Base-by-base conservation (phyloP, 768 basidiomycete genomes). In the Cantharellus anzutake region DNA sequence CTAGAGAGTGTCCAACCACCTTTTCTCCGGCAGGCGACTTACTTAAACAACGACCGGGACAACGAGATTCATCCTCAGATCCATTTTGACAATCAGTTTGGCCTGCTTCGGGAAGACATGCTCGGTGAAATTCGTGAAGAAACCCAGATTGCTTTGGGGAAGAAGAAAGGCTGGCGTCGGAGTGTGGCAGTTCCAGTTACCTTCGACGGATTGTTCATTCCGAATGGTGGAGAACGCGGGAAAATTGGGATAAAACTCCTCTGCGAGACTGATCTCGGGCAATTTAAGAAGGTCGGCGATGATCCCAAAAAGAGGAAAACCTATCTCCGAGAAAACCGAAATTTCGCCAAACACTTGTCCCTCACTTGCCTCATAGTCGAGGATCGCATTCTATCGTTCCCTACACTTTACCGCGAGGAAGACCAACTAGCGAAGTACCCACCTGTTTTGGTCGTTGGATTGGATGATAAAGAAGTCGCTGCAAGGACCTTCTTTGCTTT, bases 21-120 rank as follows among this genome's bases (percentile, higher is more conserved):
- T 0, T 83, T 80, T 62, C 63, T 81, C 16, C 75, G 79, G 2
- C 72, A 74, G 0, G 63, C 70, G 2, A 67, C 71, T 3, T 67
- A 79, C 0, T 7, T 55, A 37, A 76, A 78, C 3, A 75, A 78
- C 58, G 70, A 75, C 3, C 64, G 70, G 3, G 70, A 68, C 0
- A 70, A 70, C 35, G 65, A 67, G 1, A 67, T 64, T 11, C 74
- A 79, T 2, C 63, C 72, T 3, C 70, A 75, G 0, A 71, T 75
- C 5, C 75, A 29, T 29, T 29, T 83, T 3, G 83, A 84, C 62
- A 81, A 82, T 56, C 80, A 80, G 57, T 84, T 81, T 66, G 75
- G 83, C 4, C 71, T 84, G 16, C 66, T 82, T 5, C 69, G 83
- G 4, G 82, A 83, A 63, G 82, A 81, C 56, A 79, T 81, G 78